Evolutionary conservation across 1,284 basidiomycete species (phyloP).

Genomic region (Pseudozyma sp.): DNA sequence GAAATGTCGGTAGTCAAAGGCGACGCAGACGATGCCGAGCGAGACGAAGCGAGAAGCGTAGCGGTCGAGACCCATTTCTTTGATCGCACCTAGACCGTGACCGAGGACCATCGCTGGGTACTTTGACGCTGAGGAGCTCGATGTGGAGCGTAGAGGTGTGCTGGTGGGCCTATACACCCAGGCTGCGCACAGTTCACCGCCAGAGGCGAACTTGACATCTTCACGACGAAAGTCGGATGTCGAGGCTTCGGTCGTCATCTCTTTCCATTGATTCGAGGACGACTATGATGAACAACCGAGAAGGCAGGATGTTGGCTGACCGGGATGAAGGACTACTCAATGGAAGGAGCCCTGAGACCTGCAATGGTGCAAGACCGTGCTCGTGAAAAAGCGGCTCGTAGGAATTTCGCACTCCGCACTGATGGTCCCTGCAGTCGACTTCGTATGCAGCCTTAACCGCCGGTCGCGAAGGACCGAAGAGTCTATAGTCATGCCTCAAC

Average conservation of each 20-base stretch:
- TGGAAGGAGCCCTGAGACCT: too few species aligned
- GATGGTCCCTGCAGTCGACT: too few species aligned
- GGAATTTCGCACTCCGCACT: too few species aligned
- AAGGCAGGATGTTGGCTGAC: too few species aligned
- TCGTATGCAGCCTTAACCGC: too few species aligned
- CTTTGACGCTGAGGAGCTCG: neutral
- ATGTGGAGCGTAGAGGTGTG: neutral
- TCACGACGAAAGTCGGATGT: conserved; percentile 28
- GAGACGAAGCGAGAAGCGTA: conserved; percentile 36
- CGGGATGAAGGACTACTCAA: too few species aligned
- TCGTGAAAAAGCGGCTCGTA: too few species aligned
- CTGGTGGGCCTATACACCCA: conserved; percentile 47
- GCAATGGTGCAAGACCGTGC: too few species aligned
- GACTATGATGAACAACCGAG: too few species aligned
- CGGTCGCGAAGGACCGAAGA: too few species aligned
- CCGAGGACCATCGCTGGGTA: conserved; percentile 51
- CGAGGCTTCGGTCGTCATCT: conserved; percentile 20
- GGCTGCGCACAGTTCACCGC: conserved; percentile 32
- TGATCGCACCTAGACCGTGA: conserved; percentile 53
- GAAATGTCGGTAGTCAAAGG: conserved; percentile 59
- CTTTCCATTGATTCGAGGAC: too few species aligned
- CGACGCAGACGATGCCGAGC: conserved; percentile 51
- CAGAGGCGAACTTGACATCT: conserved; percentile 40
- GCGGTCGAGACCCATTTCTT: conserved; percentile 55
- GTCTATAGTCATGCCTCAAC: too few species aligned